These are phyloP conservation scores for Podochytrium sp. DNA, from an alignment of 192 early-diverging fungal genomes.

Conservation along the genomic window DNA sequence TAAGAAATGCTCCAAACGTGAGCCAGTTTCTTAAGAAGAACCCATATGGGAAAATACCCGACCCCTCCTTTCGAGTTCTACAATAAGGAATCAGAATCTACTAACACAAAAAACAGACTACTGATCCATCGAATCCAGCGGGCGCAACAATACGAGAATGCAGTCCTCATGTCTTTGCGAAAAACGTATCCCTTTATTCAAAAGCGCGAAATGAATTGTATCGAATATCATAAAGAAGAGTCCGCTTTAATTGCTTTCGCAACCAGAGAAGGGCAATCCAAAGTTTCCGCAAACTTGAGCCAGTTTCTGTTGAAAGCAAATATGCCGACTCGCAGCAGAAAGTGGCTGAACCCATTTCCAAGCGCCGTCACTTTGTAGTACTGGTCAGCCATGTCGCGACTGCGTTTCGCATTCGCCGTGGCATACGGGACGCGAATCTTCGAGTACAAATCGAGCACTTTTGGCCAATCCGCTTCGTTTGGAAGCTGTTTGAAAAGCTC, in stretches of 20 bases:
- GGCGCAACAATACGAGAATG: constrained; percentile 13
- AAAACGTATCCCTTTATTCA: too few relatives aligned
- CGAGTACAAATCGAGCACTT: constrained; percentile 3
- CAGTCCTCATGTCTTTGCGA: constrained; percentile 24
- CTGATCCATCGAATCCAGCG: neutral
- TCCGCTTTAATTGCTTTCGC: neutral
- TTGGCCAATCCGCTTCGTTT: neutral
- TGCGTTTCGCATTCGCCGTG: neutral
- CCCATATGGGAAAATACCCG: too few relatives aligned
- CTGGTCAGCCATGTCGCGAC: constrained; percentile 10
- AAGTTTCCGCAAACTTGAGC: neutral
- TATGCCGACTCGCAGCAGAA: neutral
- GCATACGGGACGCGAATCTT: constrained; percentile 4
- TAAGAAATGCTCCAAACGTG: too few relatives aligned
- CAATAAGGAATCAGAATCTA: too few relatives aligned
- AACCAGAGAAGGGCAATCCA: neutral
- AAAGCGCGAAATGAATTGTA: too few relatives aligned
- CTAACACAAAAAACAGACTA: too few relatives aligned
- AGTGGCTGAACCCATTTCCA: neutral
- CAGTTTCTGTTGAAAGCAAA: neutral
- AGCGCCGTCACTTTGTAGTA: neutral
- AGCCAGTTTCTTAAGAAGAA: too few relatives aligned
- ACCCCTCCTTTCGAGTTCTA: too few relatives aligned
- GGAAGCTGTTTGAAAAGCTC: constrained; percentile 17
- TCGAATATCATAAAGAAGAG: too few relatives aligned